These are phyloP conservation scores for Suillus spraguei DNA, from an alignment of 768 basidiomycete species.

Conservation along the genomic window DNA sequence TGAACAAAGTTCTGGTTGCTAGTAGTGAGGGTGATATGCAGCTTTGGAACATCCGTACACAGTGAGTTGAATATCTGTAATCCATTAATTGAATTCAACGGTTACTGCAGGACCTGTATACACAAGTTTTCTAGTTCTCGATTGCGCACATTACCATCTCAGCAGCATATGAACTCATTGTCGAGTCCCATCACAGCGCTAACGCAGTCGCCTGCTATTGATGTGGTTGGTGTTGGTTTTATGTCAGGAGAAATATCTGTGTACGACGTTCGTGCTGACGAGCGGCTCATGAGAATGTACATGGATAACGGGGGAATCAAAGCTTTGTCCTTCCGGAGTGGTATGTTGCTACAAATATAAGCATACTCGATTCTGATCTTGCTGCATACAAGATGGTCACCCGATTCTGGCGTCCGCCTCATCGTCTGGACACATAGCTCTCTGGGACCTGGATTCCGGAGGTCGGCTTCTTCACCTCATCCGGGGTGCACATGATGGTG, in stretches of 20 bases:
- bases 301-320: slow-evolving; percentile 86
- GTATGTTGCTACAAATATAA: slow-evolving; percentile 44
- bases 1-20: slow-evolving; percentile 92
- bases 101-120: slow-evolving; percentile 66
- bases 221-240: slow-evolving; percentile 93
- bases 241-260: slow-evolving; percentile 85
- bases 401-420: slow-evolving; percentile 88
- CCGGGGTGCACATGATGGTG: slow-evolving; percentile 86
- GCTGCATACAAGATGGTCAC: slow-evolving; percentile 65
- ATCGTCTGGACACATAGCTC: slow-evolving; percentile 82
- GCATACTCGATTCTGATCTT: background rate
- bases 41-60: slow-evolving; percentile 91
- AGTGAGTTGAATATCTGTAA: slow-evolving; percentile 45
- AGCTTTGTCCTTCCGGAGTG: slow-evolving; percentile 83
- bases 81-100: background rate
- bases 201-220: slow-evolving; percentile 92
- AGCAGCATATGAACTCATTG: slow-evolving; percentile 29
- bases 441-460: slow-evolving; percentile 90
- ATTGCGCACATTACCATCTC: slow-evolving; percentile 45
- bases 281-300: slow-evolving; percentile 83
- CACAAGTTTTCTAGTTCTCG: slow-evolving; percentile 68
- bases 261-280: slow-evolving; percentile 89
- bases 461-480: slow-evolving; percentile 85
- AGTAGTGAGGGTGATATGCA: slow-evolving; percentile 82
- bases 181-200: slow-evolving; percentile 69